These are phyloP conservation scores for Penicillium argentinense DNA, from an alignment of 495 filamentous ascomycete genomes.

Conservation along the genomic window DNA sequence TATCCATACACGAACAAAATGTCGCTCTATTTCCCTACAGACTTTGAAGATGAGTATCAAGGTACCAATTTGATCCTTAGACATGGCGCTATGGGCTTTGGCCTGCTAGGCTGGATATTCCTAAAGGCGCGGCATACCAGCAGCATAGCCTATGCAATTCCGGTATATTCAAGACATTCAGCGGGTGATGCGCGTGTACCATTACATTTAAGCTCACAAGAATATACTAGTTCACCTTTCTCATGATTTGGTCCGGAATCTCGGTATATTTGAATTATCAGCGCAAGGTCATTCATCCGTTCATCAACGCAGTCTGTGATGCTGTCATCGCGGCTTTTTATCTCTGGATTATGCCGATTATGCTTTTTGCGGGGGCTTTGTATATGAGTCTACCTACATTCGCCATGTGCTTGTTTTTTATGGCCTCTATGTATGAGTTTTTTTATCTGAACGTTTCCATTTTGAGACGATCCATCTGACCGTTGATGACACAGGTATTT, in stretches of 20 bases:
- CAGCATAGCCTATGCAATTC: neutral
- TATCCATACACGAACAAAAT: neutral
- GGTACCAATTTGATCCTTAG: neutral
- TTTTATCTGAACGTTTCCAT: too few species aligned
- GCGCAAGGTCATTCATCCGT: neutral
- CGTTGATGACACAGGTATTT: too few species aligned
- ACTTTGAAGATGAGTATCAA: neutral
- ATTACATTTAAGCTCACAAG: neutral
- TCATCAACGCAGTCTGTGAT: neutral
- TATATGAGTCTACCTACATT: neutral
- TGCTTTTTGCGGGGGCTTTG: neutral
- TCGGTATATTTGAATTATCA: neutral
- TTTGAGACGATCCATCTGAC: too few species aligned
- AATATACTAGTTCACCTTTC: neutral
- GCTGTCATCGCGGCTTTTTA: neutral
- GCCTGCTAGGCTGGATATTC: neutral
- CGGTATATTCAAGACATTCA: neutral
- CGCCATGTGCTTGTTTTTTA: neutral
- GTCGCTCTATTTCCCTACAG: neutral
- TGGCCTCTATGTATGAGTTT: neutral
- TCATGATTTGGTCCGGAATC: neutral
- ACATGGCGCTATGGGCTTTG: neutral
- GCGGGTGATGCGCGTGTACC: neutral
- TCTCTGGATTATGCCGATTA: neutral
- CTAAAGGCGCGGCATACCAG: neutral